Evolutionary conservation across 805 yeast genomes (phyloP).

Genomic region (Candida khao-thaluensis): DNA sequence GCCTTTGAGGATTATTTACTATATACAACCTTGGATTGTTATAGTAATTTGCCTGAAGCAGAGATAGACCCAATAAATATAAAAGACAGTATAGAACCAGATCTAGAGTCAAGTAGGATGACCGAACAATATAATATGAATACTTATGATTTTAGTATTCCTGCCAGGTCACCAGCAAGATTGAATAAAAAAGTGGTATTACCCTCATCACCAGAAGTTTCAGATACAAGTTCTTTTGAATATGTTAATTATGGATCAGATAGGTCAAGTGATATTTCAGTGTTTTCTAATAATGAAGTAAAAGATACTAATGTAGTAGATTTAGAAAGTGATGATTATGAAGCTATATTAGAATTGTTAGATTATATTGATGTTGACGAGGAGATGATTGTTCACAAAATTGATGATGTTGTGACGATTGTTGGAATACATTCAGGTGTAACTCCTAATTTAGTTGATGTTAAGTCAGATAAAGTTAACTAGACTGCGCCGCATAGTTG

Average conservation of each 20-base stretch:
- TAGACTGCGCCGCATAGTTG: no score
- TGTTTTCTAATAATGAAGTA: conserved; percentile 16
- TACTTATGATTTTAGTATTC: conserved; percentile 6
- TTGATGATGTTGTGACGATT: conserved; percentile 11
- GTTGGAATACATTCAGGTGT: conserved; percentile 7
- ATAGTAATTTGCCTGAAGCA: conserved; percentile 2
- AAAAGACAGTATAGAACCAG: no score
- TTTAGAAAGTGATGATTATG: conserved; percentile 12
- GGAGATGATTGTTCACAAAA: conserved; percentile 2
- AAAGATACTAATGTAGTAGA: neutral
- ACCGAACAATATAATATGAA: no score
- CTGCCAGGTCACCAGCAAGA: conserved; percentile 18
- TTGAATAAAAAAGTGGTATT: conserved; percentile 10
- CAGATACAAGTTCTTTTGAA: conserved; percentile 23
- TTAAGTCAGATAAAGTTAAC: neutral
- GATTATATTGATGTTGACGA: conserved; percentile 10
- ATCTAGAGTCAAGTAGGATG: no score
- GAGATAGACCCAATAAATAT: no score
- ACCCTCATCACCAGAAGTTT: conserved; percentile 18
- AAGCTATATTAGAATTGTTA: conserved; percentile 8
- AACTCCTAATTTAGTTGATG: neutral
- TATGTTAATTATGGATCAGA: conserved; percentile 16
- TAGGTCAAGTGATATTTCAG: conserved; percentile 18
- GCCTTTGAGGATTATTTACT: conserved; percentile 8
- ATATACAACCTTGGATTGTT: conserved; percentile 5